Evolutionary conservation across 2,329 filamentous ascomycete species (phyloP).

Genomic region (Pezizomycotina sp.): DNA sequence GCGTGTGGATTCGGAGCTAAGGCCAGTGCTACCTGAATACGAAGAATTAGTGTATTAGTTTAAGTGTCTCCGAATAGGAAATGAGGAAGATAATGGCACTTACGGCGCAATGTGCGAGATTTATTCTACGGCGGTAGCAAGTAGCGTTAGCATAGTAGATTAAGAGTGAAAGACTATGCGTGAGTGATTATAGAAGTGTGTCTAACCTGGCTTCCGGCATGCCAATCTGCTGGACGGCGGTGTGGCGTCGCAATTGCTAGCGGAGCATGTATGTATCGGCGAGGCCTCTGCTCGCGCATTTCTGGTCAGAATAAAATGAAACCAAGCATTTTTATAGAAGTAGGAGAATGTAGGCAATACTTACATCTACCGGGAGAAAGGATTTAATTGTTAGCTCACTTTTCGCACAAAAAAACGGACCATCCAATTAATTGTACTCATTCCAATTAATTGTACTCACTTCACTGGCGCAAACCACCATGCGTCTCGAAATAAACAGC

Average conservation of each 20-base stretch:
- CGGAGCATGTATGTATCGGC: slow-evolving; percentile 37
- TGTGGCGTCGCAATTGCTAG: slow-evolving; percentile 68
- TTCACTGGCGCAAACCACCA: slow-evolving; percentile 89
- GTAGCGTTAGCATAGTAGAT: too few species aligned
- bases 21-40: too few species aligned
- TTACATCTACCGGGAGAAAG: not conserved
- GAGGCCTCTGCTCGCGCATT: too few species aligned
- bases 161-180: too few species aligned
- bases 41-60: too few species aligned
- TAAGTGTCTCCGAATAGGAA: too few species aligned
- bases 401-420: slow-evolving; percentile 8
- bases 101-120: slow-evolving; percentile 71
- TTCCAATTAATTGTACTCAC: slow-evolving; percentile 39
- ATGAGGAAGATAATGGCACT: too few species aligned
- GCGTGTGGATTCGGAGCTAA: slow-evolving; percentile 70
- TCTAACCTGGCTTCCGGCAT: slow-evolving; percentile 91
- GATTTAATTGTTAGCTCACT: not conserved
- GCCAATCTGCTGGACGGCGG: slow-evolving; percentile 79
- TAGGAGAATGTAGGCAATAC: not conserved
- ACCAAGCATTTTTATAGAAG: too few species aligned
- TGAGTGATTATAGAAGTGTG: slow-evolving; percentile 67
- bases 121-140: too few species aligned
- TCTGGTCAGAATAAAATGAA: too few species aligned
- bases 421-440: too few species aligned
- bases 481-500: slow-evolving; percentile 74